Base-by-base conservation (phyloP, 139 green algal species). In the Picochlorum sp. region DNA sequence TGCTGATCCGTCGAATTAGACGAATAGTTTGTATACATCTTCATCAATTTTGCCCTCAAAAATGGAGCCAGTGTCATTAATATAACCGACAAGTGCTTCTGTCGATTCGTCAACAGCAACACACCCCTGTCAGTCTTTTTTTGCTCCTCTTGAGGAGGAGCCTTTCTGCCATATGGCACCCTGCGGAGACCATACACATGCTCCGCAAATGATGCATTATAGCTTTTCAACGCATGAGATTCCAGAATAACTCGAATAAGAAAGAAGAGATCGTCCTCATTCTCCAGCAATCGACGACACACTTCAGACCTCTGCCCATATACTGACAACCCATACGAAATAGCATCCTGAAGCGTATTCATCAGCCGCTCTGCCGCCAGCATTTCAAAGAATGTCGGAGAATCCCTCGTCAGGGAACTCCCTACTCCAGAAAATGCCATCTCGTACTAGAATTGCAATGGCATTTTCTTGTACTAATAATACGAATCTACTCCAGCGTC, bases 321-420 rank as follows among this genome's bases (percentile, higher is more conserved):
- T 0, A 90, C 85, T 57, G 84, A 87, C 0, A 96, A 60, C 1
- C 83, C 79, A 73, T 95, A 96, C 0, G 81, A 41, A 0, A 85
- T 63, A 0, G 88, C 87, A 1, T 78, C 72, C 26, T 83, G 84
- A 3, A 96, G 58, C 57, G 70, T 88, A 13, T 85, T 79, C 62
- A 92, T 85, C 2, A 96, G 75, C 14, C 79, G 64, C 14, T 92
- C 88, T 3, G 88, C 85, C 5, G 88, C 88, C 4, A 91, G 65
- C 6, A 92, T 73, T 74, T 95, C 88, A 60, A 95, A 95, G 47
- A 91, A 93, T 1, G 87, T 93, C 9, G 88, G 88, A 18, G 65
- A 61, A 2, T 70, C 50, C n/a, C 61, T 71, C 1, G 71, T 78
- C 47, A 21, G n/a, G 20, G 85, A 81, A 13, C 83, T 82, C 0